These are phyloP conservation scores for Evansstolkia leycettana DNA, from an alignment of 495 filamentous ascomycete genomes.

Conservation along the genomic window DNA sequence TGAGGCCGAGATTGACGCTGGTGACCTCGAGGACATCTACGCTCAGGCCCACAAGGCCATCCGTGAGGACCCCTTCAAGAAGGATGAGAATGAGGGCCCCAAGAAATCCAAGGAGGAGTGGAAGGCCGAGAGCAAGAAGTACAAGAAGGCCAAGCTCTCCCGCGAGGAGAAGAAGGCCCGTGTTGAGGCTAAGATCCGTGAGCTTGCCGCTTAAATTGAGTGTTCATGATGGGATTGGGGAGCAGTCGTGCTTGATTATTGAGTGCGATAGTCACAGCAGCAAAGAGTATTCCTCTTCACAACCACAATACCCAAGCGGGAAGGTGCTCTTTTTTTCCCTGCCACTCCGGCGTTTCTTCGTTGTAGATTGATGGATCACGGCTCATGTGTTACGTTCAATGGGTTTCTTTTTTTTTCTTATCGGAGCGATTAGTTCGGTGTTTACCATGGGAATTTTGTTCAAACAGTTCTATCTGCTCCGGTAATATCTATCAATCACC, in stretches of 20 bases:
- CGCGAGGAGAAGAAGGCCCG: slow-evolving; percentile 65
- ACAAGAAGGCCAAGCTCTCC: slow-evolving; percentile 60
- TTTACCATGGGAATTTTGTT: slow-evolving; percentile 1
- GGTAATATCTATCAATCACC: slow-evolving; percentile 1
- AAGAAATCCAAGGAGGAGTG: slow-evolving; percentile 95
- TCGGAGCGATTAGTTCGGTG: slow-evolving; percentile 5
- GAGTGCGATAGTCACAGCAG: slow-evolving; percentile 16
- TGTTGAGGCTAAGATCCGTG: slow-evolving; percentile 81
- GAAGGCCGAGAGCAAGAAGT: slow-evolving; percentile 93
- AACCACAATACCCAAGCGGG: background rate
- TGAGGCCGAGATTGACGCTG: slow-evolving; percentile 91
- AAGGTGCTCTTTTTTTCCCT: background rate
- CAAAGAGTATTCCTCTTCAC: slow-evolving; percentile 8
- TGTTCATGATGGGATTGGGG: slow-evolving; percentile 3
- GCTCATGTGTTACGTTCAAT: background rate
- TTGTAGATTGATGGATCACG: slow-evolving; percentile 4
- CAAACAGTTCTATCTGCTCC: background rate
- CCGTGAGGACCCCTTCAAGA: slow-evolving; percentile 96
- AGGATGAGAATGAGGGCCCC: slow-evolving; percentile 60
- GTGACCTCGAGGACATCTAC: slow-evolving; percentile 96
- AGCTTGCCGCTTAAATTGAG: slow-evolving; percentile 31
- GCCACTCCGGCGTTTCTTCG: background rate
- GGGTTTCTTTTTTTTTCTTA: slow-evolving; percentile 1
- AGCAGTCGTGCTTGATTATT: slow-evolving; percentile 13
- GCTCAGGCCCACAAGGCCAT: slow-evolving; percentile 89